Evolutionary conservation across 2,329 filamentous ascomycete species (phyloP), one percentile per base, ranked within the genome.

Genomic region (Cryphonectria naterciae): DNA sequence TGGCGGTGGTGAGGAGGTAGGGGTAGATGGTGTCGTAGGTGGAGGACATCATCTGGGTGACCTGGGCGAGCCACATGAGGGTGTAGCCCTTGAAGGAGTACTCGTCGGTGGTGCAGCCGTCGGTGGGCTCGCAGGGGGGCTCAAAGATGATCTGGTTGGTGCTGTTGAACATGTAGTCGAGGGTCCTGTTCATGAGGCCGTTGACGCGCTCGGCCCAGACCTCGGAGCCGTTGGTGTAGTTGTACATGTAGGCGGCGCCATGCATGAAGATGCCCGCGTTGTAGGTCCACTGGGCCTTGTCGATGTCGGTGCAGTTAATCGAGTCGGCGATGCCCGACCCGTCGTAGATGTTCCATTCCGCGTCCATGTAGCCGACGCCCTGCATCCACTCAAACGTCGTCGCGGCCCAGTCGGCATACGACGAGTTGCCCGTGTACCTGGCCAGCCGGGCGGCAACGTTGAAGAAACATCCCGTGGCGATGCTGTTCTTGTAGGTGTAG

Each of bases 401-500:
- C 35, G 83, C 83, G 0, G 89, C 88, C 79, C 86, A 85, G 7
- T 87, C 82, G 1, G 85, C 83, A 75, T 92, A 93, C 0, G 89
- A 91, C 0, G 81, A 75, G 72, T 92, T 91, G n/a, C 82, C 82
- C 0, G 90, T 92, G 77, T 92, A 93, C 28, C 89, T 84, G 0
- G 90, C 91, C 15, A 94, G 85, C 10, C 92, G 88, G 19, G 92
- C 85, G 2, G 86, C 86, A 13, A 89, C 80, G 72, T 89, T 88
- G 80, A 89, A 89, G 77, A 88, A 88, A 72, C 85, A 85, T 39
- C 85, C 86, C 75, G 89, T 90, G n/a, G 87, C 85, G 70, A 88
- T 85, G 25, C 85, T 85, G 75, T 90, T 90, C 79, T 90, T 95
- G 83, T 95, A 94, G 77, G 90, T 86, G 79, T 93, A 96, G 35